A percentile compares a stretch with the other conserved stretches of the same genome.
Evolutionary conservation across 1,139 yeast species (phyloP).

Genomic region (Eremothecium coryli): DNA sequence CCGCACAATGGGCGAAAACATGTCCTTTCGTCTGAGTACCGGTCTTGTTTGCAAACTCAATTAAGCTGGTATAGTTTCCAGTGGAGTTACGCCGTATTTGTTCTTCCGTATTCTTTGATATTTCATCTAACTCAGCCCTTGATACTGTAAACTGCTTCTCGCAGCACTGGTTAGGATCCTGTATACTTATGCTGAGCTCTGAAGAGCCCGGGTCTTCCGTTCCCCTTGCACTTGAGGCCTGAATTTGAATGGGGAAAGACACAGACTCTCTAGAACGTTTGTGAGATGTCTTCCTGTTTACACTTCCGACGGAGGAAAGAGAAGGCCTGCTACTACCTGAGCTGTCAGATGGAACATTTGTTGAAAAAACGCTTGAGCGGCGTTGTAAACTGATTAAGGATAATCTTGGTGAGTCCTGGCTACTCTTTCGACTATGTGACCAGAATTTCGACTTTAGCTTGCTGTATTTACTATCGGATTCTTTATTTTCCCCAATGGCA

Average conservation of each 20-base stretch:
- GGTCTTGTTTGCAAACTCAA: slow-evolving; percentile 18
- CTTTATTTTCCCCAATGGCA: slow-evolving; percentile 2
- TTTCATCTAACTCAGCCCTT: not conserved
- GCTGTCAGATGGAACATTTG: not conserved
- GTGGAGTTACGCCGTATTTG: slow-evolving; percentile 24
- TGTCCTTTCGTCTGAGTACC: slow-evolving; percentile 16
- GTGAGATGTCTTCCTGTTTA: not conserved
- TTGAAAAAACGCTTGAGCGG: slow-evolving; percentile 2
- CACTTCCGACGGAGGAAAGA: not conserved
- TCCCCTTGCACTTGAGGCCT: not conserved
- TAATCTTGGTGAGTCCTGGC: slow-evolving; percentile 4
- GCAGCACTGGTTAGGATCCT: not conserved
- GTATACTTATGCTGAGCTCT: not conserved
- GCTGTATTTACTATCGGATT: not conserved
- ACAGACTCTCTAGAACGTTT: slow-evolving; percentile 1
- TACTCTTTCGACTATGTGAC: slow-evolving; percentile 4
- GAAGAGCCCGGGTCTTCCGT: not conserved
- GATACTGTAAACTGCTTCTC: no score
- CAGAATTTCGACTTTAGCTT: slow-evolving; percentile 2
- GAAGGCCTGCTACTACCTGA: not conserved
- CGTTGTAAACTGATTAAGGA: slow-evolving; percentile 1
- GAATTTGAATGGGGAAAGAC: slow-evolving; percentile 5
- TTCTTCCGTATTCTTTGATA: slow-evolving; percentile 20
- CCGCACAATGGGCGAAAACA: slow-evolving; percentile 21
- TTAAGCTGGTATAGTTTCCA: slow-evolving; percentile 16